Percentiles rank a stretch among this genome's conserved stretches.
Conservation (phyloP, 2,329 filamentous ascomycete genomes). For the Microthyrium microscopicum region DNA sequence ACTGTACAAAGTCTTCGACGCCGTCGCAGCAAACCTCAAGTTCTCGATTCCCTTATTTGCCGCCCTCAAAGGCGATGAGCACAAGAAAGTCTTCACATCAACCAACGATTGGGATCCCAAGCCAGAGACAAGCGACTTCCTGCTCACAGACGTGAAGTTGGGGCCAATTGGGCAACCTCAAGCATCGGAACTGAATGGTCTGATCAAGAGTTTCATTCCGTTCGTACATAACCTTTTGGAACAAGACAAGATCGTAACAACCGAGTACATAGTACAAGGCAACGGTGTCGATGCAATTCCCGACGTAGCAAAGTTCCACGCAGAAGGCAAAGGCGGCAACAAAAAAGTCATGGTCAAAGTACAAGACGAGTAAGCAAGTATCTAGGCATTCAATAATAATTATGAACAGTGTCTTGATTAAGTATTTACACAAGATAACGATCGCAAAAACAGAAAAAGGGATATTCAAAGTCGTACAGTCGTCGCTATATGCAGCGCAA, state of each 20-base stretch:
- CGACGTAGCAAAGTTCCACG: constrained; percentile 12
- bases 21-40: constrained; percentile 15
- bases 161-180: constrained; percentile 12
- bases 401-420: too few relatives aligned
- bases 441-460: too few relatives aligned
- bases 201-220: constrained; percentile 10
- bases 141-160: constrained; percentile 6
- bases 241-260: constrained; percentile 9
- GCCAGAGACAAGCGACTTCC: neutral
- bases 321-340: constrained; percentile 11
- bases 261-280: constrained; percentile 10
- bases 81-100: constrained; percentile 14
- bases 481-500: too few relatives aligned
- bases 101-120: constrained; percentile 10
- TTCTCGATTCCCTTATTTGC: constrained; percentile 14
- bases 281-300: constrained; percentile 11
- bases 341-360: constrained; percentile 11
- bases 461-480: too few relatives aligned
- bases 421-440: too few relatives aligned
- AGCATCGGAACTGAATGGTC: constrained; percentile 10
- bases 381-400: too few relatives aligned
- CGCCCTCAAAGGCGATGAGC: constrained; percentile 10
- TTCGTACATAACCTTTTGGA: constrained; percentile 11
- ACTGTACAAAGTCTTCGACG: constrained; percentile 16
- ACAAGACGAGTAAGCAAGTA: constrained; percentile 3